A percentile compares a stretch with the other conserved stretches of the same genome.
Conservation (phyloP, 805 yeast genomes). For the Nakazawaea anatomiae region DNA sequence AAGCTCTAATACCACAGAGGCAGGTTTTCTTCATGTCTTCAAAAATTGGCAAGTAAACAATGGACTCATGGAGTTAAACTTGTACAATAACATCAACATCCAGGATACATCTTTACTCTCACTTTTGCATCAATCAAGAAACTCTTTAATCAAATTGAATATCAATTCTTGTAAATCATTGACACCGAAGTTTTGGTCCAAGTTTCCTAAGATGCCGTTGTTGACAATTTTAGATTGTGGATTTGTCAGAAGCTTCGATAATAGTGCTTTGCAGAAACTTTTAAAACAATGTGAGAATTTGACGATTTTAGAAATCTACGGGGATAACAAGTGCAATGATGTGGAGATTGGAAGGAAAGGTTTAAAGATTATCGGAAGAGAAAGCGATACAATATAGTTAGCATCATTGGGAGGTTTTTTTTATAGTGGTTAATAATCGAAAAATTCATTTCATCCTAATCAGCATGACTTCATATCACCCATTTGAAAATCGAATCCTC, state of each 20-base stretch:
- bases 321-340: constrained; percentile 62
- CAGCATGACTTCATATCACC: too few relatives aligned
- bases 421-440: too few relatives aligned
- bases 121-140: constrained; percentile 54
- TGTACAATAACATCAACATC: constrained; percentile 61
- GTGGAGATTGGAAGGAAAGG: constrained; percentile 47
- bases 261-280: constrained; percentile 53
- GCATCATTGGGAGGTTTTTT: too few relatives aligned
- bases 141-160: constrained; percentile 62
- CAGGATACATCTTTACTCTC: constrained; percentile 59
- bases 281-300: constrained; percentile 57
- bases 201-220: constrained; percentile 44
- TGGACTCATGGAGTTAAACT: constrained; percentile 54
- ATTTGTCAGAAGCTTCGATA: constrained; percentile 73
- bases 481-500: too few relatives aligned
- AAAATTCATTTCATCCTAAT: too few relatives aligned
- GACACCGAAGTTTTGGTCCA: constrained; percentile 36
- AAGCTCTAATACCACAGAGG: constrained; percentile 24
- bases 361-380: constrained; percentile 66
- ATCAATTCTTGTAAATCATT: constrained; percentile 68
- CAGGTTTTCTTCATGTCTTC: constrained; percentile 57
- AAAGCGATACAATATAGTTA: constrained; percentile 49
- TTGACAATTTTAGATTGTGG: constrained; percentile 71
- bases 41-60: constrained; percentile 46
- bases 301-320: constrained; percentile 71